Base-by-base conservation (phyloP, 1,284 basidiomycete genomes). In the Vanrija humicola region DNA sequence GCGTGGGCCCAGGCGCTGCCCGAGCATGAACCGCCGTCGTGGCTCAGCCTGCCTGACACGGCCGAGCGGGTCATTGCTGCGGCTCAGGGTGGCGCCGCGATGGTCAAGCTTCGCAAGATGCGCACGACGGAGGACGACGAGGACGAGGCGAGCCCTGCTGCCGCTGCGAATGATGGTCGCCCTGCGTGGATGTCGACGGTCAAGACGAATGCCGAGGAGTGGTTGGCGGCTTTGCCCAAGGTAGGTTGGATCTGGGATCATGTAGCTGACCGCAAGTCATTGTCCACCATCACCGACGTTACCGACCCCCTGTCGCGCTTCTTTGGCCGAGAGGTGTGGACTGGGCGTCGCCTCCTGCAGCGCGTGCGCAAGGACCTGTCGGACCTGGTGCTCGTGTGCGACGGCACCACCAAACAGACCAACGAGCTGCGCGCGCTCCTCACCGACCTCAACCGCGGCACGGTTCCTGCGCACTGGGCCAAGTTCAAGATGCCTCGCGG, bases 161-260 rank as follows among this genome's bases (percentile, higher is more conserved):
- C 64, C 14, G 80, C 82, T 29, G 83, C 84, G 52, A 76, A 82
- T 1, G 82, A 82, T 5, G 84, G 87, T 54, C 87, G 91, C 69
- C 93, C 93, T 3, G 88, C 87, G 0, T 96, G 93, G 93, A 96
- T 96, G 93, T 83, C 87, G 40, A 81, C 83, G 16, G 78, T 96
- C 38, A 80, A 86, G 52, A 85, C 87, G 45, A 85, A 89, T 45
- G 89, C 89, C 67, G 80, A 82, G 45, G 88, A 91, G 72, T 95
- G 91, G 90, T 80, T 93, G 39, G 79, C 78, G 7, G 80, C 83
- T 48, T 76, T 96, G 5, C 93, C 91, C 45, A 77, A 81, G 53
- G 91, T 90, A 65, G 65, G 84, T 74, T 28, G 5, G 34, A 8
- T 5, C 10, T 12, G 3, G 16, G n/a, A 18, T 12, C 3, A 12